A percentile compares a stretch with the other conserved stretches of the same genome.
Conservation (phyloP, 2,329 filamentous ascomycete genomes). For the Aureobasidium sp. region DNA sequence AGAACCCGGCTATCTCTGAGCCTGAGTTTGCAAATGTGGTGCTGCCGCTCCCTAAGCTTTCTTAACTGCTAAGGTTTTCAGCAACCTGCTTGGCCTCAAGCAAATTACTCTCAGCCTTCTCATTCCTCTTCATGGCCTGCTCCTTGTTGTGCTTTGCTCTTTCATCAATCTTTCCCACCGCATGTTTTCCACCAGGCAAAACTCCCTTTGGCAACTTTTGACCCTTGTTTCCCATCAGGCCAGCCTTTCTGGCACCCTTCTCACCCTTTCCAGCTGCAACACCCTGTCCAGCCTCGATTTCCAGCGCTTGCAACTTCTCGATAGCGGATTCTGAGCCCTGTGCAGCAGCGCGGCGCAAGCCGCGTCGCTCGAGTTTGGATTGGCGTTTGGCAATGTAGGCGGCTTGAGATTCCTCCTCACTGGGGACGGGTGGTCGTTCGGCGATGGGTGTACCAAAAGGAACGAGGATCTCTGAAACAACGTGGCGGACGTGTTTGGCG, state of each 20-base stretch:
- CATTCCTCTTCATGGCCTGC: conserved; percentile 19
- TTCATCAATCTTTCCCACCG: conserved; percentile 22
- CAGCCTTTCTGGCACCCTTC: conserved; percentile 19
- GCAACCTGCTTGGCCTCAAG: conserved; percentile 20
- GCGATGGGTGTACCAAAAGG: conserved; percentile 58
- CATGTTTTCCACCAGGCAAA: conserved; percentile 24
- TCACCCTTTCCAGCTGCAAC: conserved; percentile 22
- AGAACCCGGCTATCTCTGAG: neutral
- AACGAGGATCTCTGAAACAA: conserved; percentile 66
- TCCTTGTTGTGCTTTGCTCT: conserved; percentile 22
- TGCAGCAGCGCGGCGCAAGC: conserved; percentile 22
- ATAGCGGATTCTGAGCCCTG: conserved; percentile 23
- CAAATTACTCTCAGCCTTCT: conserved; percentile 21
- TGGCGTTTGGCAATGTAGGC: conserved; percentile 47
- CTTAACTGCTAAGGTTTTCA: conserved; percentile 7
- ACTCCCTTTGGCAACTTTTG: conserved; percentile 26
- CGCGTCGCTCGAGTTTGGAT: conserved; percentile 44
- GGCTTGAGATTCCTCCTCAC: conserved; percentile 51
- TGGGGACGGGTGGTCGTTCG: conserved; percentile 57
- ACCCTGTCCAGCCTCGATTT: conserved; percentile 22
- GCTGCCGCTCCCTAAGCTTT: neutral
- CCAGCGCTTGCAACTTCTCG: conserved; percentile 19
- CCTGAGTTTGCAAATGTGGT: neutral
- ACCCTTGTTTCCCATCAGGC: conserved; percentile 21
- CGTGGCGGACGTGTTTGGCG: conserved; percentile 60